Percentiles rank a stretch among this genome's conserved stretches.
Conservation (phyloP, 2,329 filamentous ascomycete genomes). For the Botrytis squamosa region DNA sequence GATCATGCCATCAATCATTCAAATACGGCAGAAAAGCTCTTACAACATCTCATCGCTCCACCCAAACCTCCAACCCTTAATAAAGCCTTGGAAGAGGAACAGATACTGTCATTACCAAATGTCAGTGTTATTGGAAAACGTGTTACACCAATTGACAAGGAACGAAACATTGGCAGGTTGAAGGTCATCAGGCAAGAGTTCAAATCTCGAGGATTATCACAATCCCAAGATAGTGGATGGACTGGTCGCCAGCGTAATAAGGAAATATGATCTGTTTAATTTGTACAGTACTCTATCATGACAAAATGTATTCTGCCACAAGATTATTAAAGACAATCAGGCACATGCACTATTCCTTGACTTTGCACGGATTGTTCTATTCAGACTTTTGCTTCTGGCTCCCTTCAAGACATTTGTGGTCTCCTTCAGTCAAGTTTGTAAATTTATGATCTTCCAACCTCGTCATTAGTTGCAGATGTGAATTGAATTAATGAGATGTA, state of each 20-base stretch:
- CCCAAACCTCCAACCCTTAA: conserved; percentile 62
- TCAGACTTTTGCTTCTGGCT: neutral
- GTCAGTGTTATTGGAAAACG: conserved; percentile 65
- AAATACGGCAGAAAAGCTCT: conserved; percentile 53
- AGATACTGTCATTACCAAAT: conserved; percentile 61
- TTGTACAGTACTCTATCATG: conserved; percentile 8
- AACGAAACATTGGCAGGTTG: conserved; percentile 70
- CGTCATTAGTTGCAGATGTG: neutral
- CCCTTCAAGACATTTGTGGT: neutral
- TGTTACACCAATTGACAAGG: conserved; percentile 69
- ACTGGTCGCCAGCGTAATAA: neutral
- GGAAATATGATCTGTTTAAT: neutral
- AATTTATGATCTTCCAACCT: neutral
- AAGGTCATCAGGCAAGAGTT: conserved; percentile 77
- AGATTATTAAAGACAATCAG: neutral
- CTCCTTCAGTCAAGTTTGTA: neutral
- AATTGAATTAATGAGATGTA: neutral
- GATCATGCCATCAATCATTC: conserved; percentile 65
- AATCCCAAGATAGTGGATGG: neutral
- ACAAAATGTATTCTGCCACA: neutral
- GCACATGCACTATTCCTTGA: neutral
- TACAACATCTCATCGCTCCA: conserved; percentile 53
- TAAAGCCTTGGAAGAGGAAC: conserved; percentile 51
- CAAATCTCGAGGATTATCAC: conserved; percentile 58
- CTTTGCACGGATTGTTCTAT: neutral